These are phyloP conservation scores for Penicillium verhagenii DNA, from an alignment of 495 filamentous ascomycete species.

Conservation along the genomic window DNA sequence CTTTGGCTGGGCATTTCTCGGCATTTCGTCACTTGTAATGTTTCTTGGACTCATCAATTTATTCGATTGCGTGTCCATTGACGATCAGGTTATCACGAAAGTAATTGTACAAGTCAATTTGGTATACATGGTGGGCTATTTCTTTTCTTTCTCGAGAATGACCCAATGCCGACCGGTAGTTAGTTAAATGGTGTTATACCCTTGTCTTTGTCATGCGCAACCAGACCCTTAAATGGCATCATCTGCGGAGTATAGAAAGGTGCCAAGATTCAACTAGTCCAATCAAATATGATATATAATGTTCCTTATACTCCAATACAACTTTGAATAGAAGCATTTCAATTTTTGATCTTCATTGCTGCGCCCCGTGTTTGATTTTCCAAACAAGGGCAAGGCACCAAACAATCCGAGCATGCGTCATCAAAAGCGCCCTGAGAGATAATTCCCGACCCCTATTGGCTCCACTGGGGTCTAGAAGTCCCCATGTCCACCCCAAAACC, in stretches of 20 bases:
- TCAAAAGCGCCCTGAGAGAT: not conserved
- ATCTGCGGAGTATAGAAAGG: conserved; percentile 1
- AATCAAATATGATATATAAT: no score
- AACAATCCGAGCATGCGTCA: not conserved
- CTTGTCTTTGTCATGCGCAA: not conserved
- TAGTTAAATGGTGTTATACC: not conserved
- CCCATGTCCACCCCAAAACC: not conserved
- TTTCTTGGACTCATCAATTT: not conserved
- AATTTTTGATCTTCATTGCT: not conserved
- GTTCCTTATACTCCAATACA: no score
- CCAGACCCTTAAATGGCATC: conserved; percentile 3
- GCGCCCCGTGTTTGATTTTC: no score
- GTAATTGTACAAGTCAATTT: no score
- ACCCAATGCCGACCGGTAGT: not conserved
- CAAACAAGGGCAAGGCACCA: not conserved
- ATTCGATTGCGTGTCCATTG: not conserved
- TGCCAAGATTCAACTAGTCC: not conserved
- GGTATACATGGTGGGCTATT: not conserved
- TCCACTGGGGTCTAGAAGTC: not conserved
- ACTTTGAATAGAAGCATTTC: not conserved
- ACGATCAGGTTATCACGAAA: no score
- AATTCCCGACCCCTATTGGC: not conserved
- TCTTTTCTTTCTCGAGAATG: no score
- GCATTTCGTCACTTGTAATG: not conserved
- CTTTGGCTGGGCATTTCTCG: not conserved